phyloP scores from a whole-genome alignment of 371 early-diverging fungal species.

The Amoeboaphelidium protococcarum region DNA sequence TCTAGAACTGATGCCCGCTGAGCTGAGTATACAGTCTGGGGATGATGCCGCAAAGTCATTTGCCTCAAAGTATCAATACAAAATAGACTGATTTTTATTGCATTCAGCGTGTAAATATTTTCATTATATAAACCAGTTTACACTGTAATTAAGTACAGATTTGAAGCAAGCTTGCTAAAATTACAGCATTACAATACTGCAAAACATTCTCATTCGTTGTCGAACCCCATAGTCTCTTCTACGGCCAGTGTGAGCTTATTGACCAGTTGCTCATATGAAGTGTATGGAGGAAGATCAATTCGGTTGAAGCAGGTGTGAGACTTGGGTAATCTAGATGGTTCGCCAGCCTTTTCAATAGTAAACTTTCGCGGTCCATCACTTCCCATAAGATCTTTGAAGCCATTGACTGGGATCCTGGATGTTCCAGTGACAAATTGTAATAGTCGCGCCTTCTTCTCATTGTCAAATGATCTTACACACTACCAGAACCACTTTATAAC shows the following conservation, averaged over 20 bases:
- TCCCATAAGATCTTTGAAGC: conserved; percentile 92
- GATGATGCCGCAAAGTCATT: background rate
- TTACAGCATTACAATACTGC: background rate
- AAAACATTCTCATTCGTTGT: conserved; percentile 1
- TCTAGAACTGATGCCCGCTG: background rate
- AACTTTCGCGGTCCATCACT: conserved; percentile 86
- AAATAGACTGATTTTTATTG: no score
- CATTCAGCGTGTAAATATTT: no score
- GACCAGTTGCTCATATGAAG: conserved; percentile 25
- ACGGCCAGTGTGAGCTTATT: conserved; percentile 67
- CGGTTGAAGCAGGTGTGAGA: conserved; percentile 92
- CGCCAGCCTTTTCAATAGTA: conserved; percentile 80
- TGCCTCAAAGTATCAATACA: no score
- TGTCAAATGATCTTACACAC: conserved; percentile 58
- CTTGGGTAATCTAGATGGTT: conserved; percentile 56
- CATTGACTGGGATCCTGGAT: conserved; percentile 90
- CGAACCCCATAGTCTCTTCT: conserved; percentile 40
- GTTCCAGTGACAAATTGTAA: conserved; percentile 96
- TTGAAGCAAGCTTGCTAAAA: no score
- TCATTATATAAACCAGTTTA: no score
- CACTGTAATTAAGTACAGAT: no score
- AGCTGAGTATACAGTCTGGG: background rate
- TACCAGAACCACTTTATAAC: conserved; percentile 95
- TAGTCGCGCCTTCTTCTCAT: conserved; percentile 75
- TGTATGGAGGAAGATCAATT: conserved; percentile 81